Evolutionary conservation across 2,329 filamentous ascomycete species (phyloP), one percentile per base, ranked within the genome.

Genomic region (Coleophoma eucalyptorum): DNA sequence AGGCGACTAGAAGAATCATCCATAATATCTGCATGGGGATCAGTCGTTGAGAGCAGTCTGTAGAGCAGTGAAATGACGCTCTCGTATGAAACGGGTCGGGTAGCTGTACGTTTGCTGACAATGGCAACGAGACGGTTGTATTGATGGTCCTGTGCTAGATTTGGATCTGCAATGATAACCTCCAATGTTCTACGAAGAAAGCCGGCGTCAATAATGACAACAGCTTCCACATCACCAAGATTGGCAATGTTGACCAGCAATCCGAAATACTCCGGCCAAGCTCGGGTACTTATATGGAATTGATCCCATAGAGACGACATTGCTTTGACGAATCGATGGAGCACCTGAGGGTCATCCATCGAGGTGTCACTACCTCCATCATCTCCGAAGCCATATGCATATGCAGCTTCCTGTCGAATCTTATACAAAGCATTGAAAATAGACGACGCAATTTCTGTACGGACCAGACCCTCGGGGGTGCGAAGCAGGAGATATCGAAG

Each of bases 261-360:
- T 12, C 79, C 78, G 63, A 93, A 93, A 51, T 86, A 86, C 60
- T 93, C 88, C 40, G 84, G 80, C 89, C 89, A 94, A 3, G 87
- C 79, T 50, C 84, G 80, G 26, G 82, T 71, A 43, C 78, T 73
- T 3, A 72, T 67, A 53, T 89, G 82, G 50, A 90, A 82, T n/a
- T 69, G 72, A 3, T 77, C 70, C 80, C 83, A 90, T 3, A 89
- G 66, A 19, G 74, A 66, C 31, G 74, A 70, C 46, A 90, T 72
- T 19, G 81, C 69, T 16, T 62, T 58, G 38, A 83, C 48, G 26
- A 64, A 43, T 6, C 55, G 60, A 13, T 61, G 47, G 12, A 61
- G 52, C 5, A 61, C 43, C 31, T 60, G 62, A 20, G 69, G 62
- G 16, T 68, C 62, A 2, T 68, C 66, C 3, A 58, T 52, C 16